Base-by-base conservation (phyloP, 1,284 basidiomycete genomes). In the Lentinus polychrous region DNA sequence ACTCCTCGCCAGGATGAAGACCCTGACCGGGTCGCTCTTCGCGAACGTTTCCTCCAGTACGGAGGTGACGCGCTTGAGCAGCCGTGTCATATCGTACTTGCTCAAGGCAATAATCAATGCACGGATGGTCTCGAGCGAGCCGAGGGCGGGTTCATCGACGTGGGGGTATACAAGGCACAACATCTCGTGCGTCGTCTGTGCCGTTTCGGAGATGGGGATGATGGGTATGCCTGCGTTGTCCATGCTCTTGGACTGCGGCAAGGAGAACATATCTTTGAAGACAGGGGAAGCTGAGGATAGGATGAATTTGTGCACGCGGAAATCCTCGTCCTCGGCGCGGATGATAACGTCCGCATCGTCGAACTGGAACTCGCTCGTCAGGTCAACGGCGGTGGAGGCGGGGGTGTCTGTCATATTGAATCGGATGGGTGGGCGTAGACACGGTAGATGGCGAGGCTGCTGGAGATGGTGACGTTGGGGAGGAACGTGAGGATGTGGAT, bases 101-200 rank as follows among this genome's bases (percentile, higher is more conserved):
- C 39, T 15, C 39, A 23, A 20, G n/a, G 17, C 39, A 40, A 40
- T 8, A 3, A 40, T 6, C 20, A 40, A 20, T 17, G 17, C 7
- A 23, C 22, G 39, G 7, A 40, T 17, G 12, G 39, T 23, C 6
- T 12, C 12, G 7, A 40, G 20, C 8, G 17, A 15, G 18, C 14
- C 20, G 20, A 40, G 20, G 20, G 6, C 17, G 7, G 20, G 17
- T 5, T 40, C 20, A 12, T 52, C 43, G 2, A 33, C 41, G 10
- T 52, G 48, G 12, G 57, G 53, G 38, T 57, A 58, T 40, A 47
- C 48, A 18, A 79, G 76, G 46, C 72, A 71, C 2, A 83, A 66
- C 10, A 83, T 60, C 10, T 62, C 55, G 50, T 80, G 75, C 20
- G 82, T 67, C 0, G 72, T 74, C 31, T 62, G 51, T 8, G 68